phyloP scores from a whole-genome alignment of 768 basidiomycete species.

The Paxillus ammoniavirescens region DNA sequence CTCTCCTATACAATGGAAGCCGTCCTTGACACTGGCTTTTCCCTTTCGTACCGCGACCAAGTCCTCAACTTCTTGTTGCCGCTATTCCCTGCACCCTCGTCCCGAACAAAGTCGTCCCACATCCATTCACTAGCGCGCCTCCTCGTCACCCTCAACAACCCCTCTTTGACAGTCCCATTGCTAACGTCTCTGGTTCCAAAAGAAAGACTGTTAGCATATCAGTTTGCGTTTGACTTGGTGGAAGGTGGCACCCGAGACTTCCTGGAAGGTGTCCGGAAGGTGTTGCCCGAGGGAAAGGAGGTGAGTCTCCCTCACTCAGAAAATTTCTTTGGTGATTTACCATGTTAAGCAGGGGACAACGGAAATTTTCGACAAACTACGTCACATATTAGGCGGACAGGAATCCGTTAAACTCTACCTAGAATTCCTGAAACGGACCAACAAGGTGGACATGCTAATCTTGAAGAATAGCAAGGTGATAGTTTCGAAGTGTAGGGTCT shows the following conservation, averaged over 20 bases:
- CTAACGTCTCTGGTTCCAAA: conserved; percentile 67
- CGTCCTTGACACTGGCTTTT: conserved; percentile 86
- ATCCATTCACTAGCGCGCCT: conserved; percentile 83
- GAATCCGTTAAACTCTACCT: conserved; percentile 91
- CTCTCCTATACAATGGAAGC: conserved; percentile 92
- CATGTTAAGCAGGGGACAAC: conserved; percentile 48
- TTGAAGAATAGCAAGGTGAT: conserved; percentile 88
- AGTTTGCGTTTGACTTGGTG: conserved; percentile 93
- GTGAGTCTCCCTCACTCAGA: conserved; percentile 36
- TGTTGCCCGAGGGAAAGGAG: conserved; percentile 65
- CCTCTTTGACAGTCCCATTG: conserved; percentile 74
- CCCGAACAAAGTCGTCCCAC: conserved; percentile 72
- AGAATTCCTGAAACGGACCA: conserved; percentile 93
- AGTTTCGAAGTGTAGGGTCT: background rate
- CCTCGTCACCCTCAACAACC: conserved; percentile 82
- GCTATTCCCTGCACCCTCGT: conserved; percentile 78
- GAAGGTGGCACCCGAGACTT: conserved; percentile 95
- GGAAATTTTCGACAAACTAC: conserved; percentile 69
- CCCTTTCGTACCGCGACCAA: conserved; percentile 80
- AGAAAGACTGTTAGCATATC: conserved; percentile 82
- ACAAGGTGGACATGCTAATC: conserved; percentile 88
- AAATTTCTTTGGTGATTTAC: conserved; percentile 7
- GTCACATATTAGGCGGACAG: conserved; percentile 84
- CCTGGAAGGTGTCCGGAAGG: conserved; percentile 69
- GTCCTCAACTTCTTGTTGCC: conserved; percentile 76